Percentiles rank a stretch among this genome's conserved stretches.
These are phyloP conservation scores for Annulohypoxylon truncatum DNA, from an alignment of 2,329 filamentous ascomycete genomes.

Conservation along the genomic window DNA sequence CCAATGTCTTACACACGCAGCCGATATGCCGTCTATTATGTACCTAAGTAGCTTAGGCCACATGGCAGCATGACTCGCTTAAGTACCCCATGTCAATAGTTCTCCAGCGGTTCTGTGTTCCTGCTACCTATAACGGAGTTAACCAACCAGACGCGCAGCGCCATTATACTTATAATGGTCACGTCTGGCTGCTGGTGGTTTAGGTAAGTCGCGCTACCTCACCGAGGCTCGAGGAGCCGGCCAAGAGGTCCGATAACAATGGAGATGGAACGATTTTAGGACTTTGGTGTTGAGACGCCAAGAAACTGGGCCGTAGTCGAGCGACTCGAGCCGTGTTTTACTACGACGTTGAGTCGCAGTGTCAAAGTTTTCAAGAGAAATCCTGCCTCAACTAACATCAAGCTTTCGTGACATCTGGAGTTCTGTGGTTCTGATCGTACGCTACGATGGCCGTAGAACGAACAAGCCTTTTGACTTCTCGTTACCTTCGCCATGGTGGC, in stretches of 20 bases:
- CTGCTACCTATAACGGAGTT: conserved; percentile 2
- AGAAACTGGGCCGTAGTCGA: conserved; percentile 23
- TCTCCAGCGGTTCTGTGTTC: not conserved
- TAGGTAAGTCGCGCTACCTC: conserved; percentile 18
- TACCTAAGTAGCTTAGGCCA: conserved; percentile 13
- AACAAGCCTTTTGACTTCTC: conserved; percentile 1
- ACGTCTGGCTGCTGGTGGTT: not conserved
- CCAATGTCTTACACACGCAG: conserved; percentile 21
- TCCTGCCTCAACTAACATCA: conserved; percentile 13
- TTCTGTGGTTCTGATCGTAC: conserved; percentile 1
- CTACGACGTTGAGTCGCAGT: conserved; percentile 28
- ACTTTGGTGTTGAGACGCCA: conserved; percentile 27
- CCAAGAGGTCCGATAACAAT: conserved; percentile 13
- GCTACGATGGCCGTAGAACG: conserved; percentile 2
- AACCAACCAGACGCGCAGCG: conserved; percentile 4
- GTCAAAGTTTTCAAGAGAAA: conserved; percentile 2
- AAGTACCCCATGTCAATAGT: conserved; percentile 18
- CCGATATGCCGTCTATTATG: conserved; percentile 10
- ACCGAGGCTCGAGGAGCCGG: conserved; percentile 26
- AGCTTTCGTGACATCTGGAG: conserved; percentile 31
- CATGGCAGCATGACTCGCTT: conserved; percentile 20
- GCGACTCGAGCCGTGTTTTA: conserved; percentile 29
- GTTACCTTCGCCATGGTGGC: conserved; percentile 20
- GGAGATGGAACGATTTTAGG: conserved; percentile 8
- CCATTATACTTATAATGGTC: conserved; percentile 4